These are phyloP conservation scores for Ceratobasidium sp. DNA, from an alignment of 1,284 basidiomycete species.

Conservation along the genomic window DNA sequence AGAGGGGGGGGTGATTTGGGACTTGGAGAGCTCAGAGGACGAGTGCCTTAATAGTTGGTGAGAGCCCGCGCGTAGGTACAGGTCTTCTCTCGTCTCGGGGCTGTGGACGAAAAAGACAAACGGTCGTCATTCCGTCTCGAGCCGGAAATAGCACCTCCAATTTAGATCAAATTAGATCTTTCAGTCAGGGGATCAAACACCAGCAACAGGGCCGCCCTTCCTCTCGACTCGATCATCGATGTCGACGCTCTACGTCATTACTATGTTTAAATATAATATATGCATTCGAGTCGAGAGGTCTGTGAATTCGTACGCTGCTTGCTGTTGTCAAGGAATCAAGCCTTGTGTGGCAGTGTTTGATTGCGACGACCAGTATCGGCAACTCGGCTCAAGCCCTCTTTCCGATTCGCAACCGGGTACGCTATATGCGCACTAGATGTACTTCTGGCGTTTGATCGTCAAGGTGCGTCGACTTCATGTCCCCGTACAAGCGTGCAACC, in stretches of 20 bases:
- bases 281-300: neutral
- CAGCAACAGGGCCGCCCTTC: no score
- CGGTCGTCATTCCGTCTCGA: neutral
- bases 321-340: slow-evolving; percentile 35
- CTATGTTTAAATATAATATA: neutral
- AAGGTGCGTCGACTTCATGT: no score
- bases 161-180: neutral
- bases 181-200: neutral
- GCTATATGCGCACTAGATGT: no score
- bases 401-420: no score
- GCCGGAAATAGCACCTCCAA: neutral
- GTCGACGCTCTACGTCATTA: no score
- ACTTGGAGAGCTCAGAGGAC: neutral
- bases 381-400: no score
- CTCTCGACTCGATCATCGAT: no score
- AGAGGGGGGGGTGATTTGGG: neutral
- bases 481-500: neutral
- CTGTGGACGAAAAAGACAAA: neutral
- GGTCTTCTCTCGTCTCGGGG: no score
- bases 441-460: no score
- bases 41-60: neutral
- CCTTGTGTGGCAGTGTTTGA: neutral
- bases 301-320: neutral
- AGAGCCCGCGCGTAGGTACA: neutral
- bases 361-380: no score